Evolutionary conservation across 2,329 filamentous ascomycete species (phyloP), one percentile per base, ranked within the genome.

Genomic region (Trichoderma endophyticum): DNA sequence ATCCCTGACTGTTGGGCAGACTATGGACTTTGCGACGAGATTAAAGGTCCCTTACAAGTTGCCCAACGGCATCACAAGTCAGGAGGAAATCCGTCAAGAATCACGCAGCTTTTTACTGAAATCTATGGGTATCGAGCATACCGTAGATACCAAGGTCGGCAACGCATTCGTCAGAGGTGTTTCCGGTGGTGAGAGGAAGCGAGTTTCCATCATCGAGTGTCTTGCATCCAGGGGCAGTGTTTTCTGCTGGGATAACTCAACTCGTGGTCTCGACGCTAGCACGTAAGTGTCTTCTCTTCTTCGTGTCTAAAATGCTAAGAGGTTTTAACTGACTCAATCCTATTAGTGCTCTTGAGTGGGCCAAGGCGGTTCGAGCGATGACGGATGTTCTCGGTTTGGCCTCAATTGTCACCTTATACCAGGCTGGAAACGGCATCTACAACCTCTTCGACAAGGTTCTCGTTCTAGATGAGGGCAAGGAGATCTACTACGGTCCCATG

Each of bases 401-500:
- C 0, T 86, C 88, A 0, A 88, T 91, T 61, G 88, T 91, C 14
- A 91, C 89, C 0, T 82, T 92, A 0, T 93, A 93, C 77, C 91
- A 93, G 77, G 91, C 91, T 3, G 89, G 89, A 6, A 91, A 93
- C 70, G 89, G 87, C 28, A 92, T 93, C 72, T 92, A 91, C 77
- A 83, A 91, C 30, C 84, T 90, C 0, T 92, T 93, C 77, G 90
- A 93, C 78, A 93, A 92, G 77, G 90, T 92, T 0, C 83, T 92
- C 0, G 86, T 93, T 9, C 84, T 93, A 4, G 90, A 92, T 61
- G 86, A 89, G 71, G 91, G 91, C 61, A 88, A 89, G 73, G 79
- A 92, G 75, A 85, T 92, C 60, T 93, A 86, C 81, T 92, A 91
- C 74, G 91, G 91, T 0, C 85, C 89, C 0, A 82, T 84, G 74